Conservation (phyloP, 2,329 filamentous ascomycete genomes). For the Coniochaeta hoffmannii region DNA sequence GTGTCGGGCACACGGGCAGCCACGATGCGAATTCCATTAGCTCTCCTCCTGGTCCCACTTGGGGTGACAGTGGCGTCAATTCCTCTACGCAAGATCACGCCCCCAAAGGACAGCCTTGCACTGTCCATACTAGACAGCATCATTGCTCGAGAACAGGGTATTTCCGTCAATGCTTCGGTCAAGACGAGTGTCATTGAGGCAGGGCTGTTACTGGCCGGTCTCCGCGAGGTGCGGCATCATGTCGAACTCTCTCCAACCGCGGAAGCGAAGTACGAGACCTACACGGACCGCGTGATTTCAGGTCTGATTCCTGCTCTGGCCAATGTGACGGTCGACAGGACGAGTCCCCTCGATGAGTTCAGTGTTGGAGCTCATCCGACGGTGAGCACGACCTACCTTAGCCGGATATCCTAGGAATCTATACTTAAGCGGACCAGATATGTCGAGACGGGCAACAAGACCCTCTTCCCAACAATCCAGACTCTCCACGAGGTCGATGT, state of each 20-base stretch:
- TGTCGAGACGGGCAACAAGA: background rate
- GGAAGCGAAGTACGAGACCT: background rate
- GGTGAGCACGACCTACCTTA: background rate
- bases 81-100: background rate
- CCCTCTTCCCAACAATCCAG: background rate
- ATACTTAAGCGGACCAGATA: background rate
- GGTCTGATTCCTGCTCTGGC: background rate
- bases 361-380: background rate
- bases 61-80: background rate
- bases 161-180: background rate
- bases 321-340: background rate
- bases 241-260: background rate
- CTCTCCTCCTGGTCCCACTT: background rate
- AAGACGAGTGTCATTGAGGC: background rate
- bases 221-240: background rate
- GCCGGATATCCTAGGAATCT: too few relatives aligned
- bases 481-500: background rate
- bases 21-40: too few relatives aligned
- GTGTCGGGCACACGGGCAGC: too few relatives aligned
- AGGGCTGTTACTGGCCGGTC: background rate
- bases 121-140: background rate
- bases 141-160: background rate
- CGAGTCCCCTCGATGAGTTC: background rate
- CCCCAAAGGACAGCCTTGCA: background rate
- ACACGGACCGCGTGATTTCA: background rate